Evolutionary conservation across 75 land plant species (phyloP), one percentile per base, ranked within the genome.

Genomic region (Azolla pinnata): DNA sequence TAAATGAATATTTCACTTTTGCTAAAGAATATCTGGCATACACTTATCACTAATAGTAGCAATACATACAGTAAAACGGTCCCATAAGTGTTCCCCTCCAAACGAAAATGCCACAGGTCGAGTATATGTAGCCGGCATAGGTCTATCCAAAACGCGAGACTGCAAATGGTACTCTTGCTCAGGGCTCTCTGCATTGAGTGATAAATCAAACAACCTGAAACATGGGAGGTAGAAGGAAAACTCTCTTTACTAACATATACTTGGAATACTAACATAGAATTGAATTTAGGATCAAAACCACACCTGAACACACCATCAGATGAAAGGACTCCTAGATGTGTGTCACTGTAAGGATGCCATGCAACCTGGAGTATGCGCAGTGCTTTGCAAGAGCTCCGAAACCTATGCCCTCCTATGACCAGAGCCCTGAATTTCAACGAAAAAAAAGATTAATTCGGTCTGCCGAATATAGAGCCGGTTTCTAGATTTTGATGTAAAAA

Each of bases 61-160:
- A n/a, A 48, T 10, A 35, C 90, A 65, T 68, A 95, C 99, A 56
- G 84, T 78, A 63, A 89, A 95, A 49, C 83, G 87, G 53, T 95
- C 99, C 99, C 99, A 95, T 54, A 95, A 72, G 49, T 95, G 99
- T 66, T 86, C 91, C n/a, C 79, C 80, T 33, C 99, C 99, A 75
- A 87, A 89, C 48, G 96, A 74, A 77, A 89, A 95, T 60, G 80
- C 82, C 21, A 83, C 87, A 38, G 96, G 87, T 50, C 90, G 87
- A 25, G 80, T 70, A 61, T 83, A 75, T 17, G 78, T 64, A 31
- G 83, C 81, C 38, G 65, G 72, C 1, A 55, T 64, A 24, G 61
- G 58, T 63, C 66, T 57, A 61, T 76, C 72, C 29, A 68, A 62
- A 61, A 73, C 61, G 25, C 65, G 65, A 34, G 87, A 81, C 64